Percentiles rank a stretch among this genome's conserved stretches.
Evolutionary conservation across 495 filamentous ascomycete genomes (phyloP).

Genomic region (Astrothelium subdiscretum): DNA sequence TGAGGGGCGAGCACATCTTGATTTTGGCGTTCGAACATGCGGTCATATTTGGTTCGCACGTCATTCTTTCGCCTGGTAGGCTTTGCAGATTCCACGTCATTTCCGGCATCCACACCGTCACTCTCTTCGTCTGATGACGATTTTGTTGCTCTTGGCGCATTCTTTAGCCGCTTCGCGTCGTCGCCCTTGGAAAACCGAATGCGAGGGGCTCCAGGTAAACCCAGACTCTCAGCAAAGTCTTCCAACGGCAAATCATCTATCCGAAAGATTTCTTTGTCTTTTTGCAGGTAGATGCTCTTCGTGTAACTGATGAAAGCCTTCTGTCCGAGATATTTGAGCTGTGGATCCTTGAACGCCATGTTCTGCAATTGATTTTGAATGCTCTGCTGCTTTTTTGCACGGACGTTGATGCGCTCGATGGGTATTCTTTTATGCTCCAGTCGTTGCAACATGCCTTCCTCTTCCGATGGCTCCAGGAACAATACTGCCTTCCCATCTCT

Average conservation of each 20-base stretch:
- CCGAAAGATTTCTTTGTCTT: slow-evolving; percentile 85
- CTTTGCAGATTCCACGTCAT: too few species aligned
- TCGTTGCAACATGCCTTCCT: slow-evolving; percentile 68
- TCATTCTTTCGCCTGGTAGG: too few species aligned
- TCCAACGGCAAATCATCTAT: slow-evolving; percentile 71
- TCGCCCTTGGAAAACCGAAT: slow-evolving; percentile 88
- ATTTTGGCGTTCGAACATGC: slow-evolving; percentile 92
- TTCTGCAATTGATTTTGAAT: slow-evolving; percentile 76
- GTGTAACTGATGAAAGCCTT: slow-evolving; percentile 90
- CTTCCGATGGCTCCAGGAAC: slow-evolving; percentile 86
- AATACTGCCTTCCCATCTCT: slow-evolving; percentile 76
- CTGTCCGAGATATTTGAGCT: slow-evolving; percentile 89
- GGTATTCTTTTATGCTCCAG: slow-evolving; percentile 81
- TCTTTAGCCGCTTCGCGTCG: slow-evolving; percentile 61
- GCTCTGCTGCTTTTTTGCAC: slow-evolving; percentile 77
- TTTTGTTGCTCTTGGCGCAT: slow-evolving; percentile 54
- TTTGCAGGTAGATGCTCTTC: slow-evolving; percentile 72
- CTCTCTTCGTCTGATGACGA: slow-evolving; percentile 42
- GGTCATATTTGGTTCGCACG: slow-evolving; percentile 84
- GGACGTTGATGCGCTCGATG: slow-evolving; percentile 71
- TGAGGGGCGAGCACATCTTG: slow-evolving; percentile 89
- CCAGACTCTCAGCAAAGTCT: slow-evolving; percentile 71
- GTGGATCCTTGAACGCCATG: slow-evolving; percentile 89
- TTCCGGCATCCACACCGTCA: slow-evolving; percentile 20
- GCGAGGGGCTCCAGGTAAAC: slow-evolving; percentile 78